These are phyloP conservation scores for Colletotrichum sp. DNA, from an alignment of 2,329 filamentous ascomycete species.

Conservation along the genomic window DNA sequence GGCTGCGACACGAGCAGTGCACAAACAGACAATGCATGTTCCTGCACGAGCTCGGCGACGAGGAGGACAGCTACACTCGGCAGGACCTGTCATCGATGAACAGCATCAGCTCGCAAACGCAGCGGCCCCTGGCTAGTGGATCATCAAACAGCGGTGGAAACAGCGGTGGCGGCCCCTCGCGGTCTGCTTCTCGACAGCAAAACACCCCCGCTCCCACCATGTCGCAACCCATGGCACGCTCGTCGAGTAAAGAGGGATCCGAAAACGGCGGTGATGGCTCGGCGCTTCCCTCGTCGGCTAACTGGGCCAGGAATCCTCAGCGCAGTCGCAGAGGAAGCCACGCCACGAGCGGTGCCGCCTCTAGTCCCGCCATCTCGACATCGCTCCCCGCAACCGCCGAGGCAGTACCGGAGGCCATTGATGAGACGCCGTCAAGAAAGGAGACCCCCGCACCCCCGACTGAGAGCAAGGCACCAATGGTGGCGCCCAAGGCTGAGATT, in stretches of 20 bases:
- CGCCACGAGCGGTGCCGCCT: slow-evolving; percentile 79
- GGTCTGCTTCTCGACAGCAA: slow-evolving; percentile 59
- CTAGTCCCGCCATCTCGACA: slow-evolving; percentile 78
- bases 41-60: slow-evolving; percentile 96
- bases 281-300: slow-evolving; percentile 91
- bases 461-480: neutral
- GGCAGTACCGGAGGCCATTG: slow-evolving; percentile 48
- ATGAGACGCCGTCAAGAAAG: slow-evolving; percentile 37
- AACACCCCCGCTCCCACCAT: slow-evolving; percentile 41
- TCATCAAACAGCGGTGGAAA: slow-evolving; percentile 6
- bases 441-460: slow-evolving; percentile 28
- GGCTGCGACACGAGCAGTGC: slow-evolving; percentile 91
- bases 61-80: slow-evolving; percentile 93
- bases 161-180: slow-evolving; percentile 55
- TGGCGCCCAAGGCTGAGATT: neutral
- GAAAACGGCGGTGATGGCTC: slow-evolving; percentile 78
- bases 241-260: slow-evolving; percentile 79
- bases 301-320: slow-evolving; percentile 80
- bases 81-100: slow-evolving; percentile 96
- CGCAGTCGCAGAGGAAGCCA: slow-evolving; percentile 77
- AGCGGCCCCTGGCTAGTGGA: slow-evolving; percentile 59
- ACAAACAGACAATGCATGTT: slow-evolving; percentile 98
- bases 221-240: slow-evolving; percentile 73
- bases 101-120: slow-evolving; percentile 77
- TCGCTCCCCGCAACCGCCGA: slow-evolving; percentile 61